phyloP scores from a whole-genome alignment of 75 land plant genomes.

The Adiantum capillusveneris region DNA sequence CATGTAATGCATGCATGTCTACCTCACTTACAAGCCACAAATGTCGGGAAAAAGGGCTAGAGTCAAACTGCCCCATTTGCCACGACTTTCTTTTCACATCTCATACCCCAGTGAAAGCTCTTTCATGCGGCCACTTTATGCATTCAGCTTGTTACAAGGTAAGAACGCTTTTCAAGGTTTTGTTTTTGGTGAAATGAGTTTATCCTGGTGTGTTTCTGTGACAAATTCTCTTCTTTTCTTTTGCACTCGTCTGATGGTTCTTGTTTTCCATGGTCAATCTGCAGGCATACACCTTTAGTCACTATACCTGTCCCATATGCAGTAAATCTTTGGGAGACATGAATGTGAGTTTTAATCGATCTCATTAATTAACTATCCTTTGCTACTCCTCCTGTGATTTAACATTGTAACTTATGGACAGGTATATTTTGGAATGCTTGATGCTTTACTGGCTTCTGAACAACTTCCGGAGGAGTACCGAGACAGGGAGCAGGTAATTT shows the following conservation, averaged over 20 bases:
- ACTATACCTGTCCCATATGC: constrained; percentile 77
- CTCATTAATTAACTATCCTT: too few species aligned
- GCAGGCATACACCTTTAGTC: constrained; percentile 72
- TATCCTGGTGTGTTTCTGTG: not conserved
- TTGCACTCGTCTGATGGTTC: too few species aligned
- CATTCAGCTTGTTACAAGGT: constrained; percentile 90
- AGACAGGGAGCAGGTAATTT: constrained; percentile 44
- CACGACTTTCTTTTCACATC: constrained; percentile 82
- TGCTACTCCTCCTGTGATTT: too few species aligned
- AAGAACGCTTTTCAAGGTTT: constrained; percentile 1
- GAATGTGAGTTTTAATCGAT: constrained; percentile 67
- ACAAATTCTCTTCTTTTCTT: too few species aligned
- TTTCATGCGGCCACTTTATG: constrained; percentile 89
- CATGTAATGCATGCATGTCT: constrained; percentile 74
- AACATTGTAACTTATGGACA: constrained; percentile 14
- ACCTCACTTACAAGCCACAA: constrained; percentile 53
- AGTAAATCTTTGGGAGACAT: constrained; percentile 88
- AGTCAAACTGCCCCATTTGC: constrained; percentile 85
- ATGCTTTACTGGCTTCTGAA: constrained; percentile 63
- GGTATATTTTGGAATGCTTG: constrained; percentile 79
- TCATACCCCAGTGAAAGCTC: constrained; percentile 53
- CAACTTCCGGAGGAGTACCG: constrained; percentile 60
- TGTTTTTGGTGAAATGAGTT: too few species aligned
- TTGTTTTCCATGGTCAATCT: too few species aligned
- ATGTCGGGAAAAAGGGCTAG: constrained; percentile 72